Percentiles rank a stretch among this genome's conserved stretches.
These are phyloP conservation scores for Lipomyces kockii DNA, from an alignment of 805 yeast genomes.

Conservation along the genomic window DNA sequence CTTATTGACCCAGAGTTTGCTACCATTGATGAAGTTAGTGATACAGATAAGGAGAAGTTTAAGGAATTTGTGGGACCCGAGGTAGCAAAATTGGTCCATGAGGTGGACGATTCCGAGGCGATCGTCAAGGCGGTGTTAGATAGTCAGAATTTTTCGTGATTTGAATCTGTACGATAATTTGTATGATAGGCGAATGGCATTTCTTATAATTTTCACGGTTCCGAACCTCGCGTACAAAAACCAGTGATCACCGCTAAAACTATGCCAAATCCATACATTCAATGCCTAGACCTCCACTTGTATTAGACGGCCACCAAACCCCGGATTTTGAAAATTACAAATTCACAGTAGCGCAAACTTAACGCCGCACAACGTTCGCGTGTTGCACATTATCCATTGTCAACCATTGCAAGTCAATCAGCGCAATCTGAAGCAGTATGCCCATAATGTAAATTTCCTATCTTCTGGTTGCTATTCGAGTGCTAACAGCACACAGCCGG, in stretches of 20 bases:
- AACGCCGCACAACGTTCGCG: too few relatives aligned
- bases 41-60: constrained; percentile 34
- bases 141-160: constrained; percentile 18
- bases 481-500: constrained; percentile 2
- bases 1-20: constrained; percentile 45
- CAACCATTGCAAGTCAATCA: neutral
- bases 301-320: too few relatives aligned
- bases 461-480: neutral
- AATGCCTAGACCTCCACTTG: neutral
- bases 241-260: neutral
- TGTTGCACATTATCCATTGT: too few relatives aligned
- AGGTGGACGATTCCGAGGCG: constrained; percentile 40
- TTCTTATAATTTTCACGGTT: neutral
- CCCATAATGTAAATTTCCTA: neutral
- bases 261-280: neutral
- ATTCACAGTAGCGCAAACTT: too few relatives aligned
- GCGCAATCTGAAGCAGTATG: neutral
- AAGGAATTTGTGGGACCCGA: constrained; percentile 31
- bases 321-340: too few relatives aligned
- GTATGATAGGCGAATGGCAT: neutral
- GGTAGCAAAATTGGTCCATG: constrained; percentile 16
- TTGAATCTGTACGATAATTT: neutral
- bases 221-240: neutral
- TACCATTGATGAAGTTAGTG: constrained; percentile 35
- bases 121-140: constrained; percentile 38